Conservation (phyloP, 225 moss, liverwort and hornwort species). For the Antitrichia curtipendula region DNA sequence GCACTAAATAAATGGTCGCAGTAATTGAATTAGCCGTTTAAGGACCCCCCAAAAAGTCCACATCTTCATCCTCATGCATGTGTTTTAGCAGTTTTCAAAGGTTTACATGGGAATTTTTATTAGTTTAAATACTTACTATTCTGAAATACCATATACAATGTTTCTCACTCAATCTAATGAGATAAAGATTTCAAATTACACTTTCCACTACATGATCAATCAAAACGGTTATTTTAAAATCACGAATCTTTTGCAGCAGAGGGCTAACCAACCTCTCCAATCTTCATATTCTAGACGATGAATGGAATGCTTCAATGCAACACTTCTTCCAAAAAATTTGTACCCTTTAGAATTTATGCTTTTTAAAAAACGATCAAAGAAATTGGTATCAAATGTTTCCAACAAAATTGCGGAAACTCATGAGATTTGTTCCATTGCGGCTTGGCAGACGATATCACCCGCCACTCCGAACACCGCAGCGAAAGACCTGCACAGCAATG, state of each 20-base stretch:
- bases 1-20: background rate
- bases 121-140: background rate
- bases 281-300: background rate
- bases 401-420: background rate
- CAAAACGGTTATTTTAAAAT: background rate
- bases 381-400: background rate
- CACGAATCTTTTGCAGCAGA: background rate
- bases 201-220: background rate
- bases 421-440: background rate
- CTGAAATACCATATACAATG: background rate
- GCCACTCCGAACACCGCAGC: background rate
- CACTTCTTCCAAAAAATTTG: no score
- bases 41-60: background rate
- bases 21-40: background rate
- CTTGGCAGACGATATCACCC: constrained; percentile 8
- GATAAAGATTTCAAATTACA: background rate
- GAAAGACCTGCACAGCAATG: background rate
- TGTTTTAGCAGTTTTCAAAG: background rate
- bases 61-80: background rate
- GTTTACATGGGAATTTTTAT: background rate
- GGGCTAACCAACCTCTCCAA: background rate
- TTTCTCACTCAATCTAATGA: background rate
- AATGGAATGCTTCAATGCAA: background rate
- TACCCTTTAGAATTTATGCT: background rate
- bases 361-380: background rate